These are phyloP conservation scores for Cryptosporidium xiaoi DNA, from an alignment of 169 alveolate species.

Conservation along the genomic window DNA sequence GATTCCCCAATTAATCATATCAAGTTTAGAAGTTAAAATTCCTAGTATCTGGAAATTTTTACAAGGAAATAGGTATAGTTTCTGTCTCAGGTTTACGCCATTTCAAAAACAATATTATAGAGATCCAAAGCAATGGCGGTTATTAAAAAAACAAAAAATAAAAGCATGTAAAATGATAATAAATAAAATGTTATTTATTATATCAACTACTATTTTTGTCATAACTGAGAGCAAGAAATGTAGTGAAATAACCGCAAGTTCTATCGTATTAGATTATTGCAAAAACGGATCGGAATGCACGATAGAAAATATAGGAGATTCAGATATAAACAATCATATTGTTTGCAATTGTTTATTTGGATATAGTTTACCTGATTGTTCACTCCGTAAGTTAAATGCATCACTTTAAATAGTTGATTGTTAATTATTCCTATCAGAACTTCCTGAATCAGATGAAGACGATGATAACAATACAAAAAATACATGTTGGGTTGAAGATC, in stretches of 20 bases:
- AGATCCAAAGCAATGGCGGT: too few relatives aligned
- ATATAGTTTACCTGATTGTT: slow-evolving; percentile 68
- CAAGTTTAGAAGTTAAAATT: too few relatives aligned
- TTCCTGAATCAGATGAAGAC: slow-evolving; percentile 44
- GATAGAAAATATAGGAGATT: slow-evolving; percentile 42
- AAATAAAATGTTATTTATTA: too few relatives aligned
- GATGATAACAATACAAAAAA: slow-evolving; percentile 55
- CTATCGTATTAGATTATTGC: slow-evolving; percentile 18
- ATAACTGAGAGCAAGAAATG: slow-evolving; percentile 14
- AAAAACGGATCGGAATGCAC: slow-evolving; percentile 49
- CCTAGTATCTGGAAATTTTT: too few relatives aligned
- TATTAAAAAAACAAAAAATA: too few relatives aligned
- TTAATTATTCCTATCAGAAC: neutral
- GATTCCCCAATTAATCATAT: slow-evolving; percentile 48
- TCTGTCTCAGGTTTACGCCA: too few relatives aligned
- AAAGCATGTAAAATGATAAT: too few relatives aligned
- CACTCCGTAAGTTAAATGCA: slow-evolving; percentile 42
- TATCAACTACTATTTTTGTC: neutral
- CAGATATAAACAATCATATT: slow-evolving; percentile 31
- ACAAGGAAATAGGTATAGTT: too few relatives aligned
- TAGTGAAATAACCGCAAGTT: slow-evolving; percentile 9
- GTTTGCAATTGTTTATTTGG: slow-evolving; percentile 39
- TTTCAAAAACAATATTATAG: too few relatives aligned
- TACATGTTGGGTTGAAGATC: slow-evolving; percentile 67
- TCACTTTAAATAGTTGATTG: neutral